phyloP scores from a whole-genome alignment of 1,139 yeast species.

The Debaryomyces udenii region DNA sequence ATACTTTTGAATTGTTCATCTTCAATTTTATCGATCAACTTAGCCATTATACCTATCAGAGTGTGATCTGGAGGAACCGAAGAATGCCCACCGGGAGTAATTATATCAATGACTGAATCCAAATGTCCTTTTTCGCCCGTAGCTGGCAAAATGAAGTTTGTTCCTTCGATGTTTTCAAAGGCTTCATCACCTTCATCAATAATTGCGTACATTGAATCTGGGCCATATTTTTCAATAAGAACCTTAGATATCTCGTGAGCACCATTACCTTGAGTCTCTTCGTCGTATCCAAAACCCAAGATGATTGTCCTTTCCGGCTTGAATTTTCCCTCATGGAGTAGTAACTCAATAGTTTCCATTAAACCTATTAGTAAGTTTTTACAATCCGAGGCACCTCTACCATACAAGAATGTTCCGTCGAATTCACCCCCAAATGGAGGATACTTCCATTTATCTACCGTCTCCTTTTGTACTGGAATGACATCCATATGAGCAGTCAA shows the following conservation, averaged over 20 bases:
- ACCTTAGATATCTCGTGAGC: constrained; percentile 34
- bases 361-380: constrained; percentile 46
- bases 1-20: constrained; percentile 35
- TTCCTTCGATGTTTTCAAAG: constrained; percentile 39
- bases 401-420: constrained; percentile 44
- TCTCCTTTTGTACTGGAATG: constrained; percentile 49
- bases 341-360: constrained; percentile 44
- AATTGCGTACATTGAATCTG: constrained; percentile 42
- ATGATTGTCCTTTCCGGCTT: constrained; percentile 45
- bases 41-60: constrained; percentile 47
- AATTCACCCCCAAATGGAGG: constrained; percentile 47
- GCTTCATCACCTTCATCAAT: constrained; percentile 51
- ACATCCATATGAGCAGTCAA: constrained; percentile 55
- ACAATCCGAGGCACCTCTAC: constrained; percentile 54
- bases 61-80: constrained; percentile 53
- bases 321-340: constrained; percentile 38
- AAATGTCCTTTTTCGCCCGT: constrained; percentile 53
- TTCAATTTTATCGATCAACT: constrained; percentile 42
- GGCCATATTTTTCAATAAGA: constrained; percentile 39
- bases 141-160: constrained; percentile 56
- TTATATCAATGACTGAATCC: constrained; percentile 39
- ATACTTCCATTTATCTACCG: constrained; percentile 43
- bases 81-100: constrained; percentile 54
- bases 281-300: constrained; percentile 53
- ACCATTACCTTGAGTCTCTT: constrained; percentile 46